Evolutionary conservation across 306 rosid species (phyloP).

Genomic region (Pterocarpus santalinus): DNA sequence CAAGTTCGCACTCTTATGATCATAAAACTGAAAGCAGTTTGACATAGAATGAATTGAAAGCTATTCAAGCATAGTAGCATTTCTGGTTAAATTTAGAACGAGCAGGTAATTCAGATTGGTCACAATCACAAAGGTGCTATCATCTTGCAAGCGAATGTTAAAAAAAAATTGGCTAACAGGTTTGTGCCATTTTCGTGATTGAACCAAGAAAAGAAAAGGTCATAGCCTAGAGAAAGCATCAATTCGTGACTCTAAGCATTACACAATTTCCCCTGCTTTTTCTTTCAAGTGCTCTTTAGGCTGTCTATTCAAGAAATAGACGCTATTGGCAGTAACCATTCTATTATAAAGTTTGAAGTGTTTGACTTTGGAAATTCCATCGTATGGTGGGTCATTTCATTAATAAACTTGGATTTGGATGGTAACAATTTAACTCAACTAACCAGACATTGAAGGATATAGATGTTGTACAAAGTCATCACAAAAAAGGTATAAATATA

Average conservation of each 20-base stretch:
- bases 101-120: background rate
- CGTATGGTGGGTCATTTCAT: conserved; percentile 40
- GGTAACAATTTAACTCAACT: conserved; percentile 3
- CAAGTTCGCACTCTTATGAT: background rate
- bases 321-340: background rate
- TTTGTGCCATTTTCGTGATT: background rate
- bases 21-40: background rate
- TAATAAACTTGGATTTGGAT: background rate
- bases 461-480: no score
- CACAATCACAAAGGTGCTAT: no score
- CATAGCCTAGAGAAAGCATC: background rate
- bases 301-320: conserved; percentile 41
- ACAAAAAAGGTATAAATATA: background rate
- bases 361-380: conserved; percentile 35
- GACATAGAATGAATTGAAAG: no score
- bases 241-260: background rate
- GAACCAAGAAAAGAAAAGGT: background rate
- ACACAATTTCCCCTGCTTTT: conserved; percentile 4
- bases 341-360: background rate
- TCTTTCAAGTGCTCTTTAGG: conserved; percentile 9
- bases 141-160: background rate
- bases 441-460: background rate
- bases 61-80: no score
- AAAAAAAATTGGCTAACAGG: background rate
- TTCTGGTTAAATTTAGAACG: no score